phyloP scores from a whole-genome alignment of 305 asterid genomes.

The Plantago rigida region DNA sequence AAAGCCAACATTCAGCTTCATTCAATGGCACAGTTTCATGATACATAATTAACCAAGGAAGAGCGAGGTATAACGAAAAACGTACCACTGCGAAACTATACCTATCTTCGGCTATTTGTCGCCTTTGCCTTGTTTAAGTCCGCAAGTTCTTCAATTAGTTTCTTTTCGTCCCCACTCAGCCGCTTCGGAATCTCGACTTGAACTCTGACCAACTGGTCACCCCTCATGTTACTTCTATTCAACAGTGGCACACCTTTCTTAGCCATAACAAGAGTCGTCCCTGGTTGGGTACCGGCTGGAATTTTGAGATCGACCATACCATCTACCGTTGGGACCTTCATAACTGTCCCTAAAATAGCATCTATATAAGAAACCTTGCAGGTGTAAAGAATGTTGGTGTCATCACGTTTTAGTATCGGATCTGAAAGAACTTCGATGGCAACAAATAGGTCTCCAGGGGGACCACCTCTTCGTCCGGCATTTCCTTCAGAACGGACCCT shows the following conservation, averaged over 20 bases:
- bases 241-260: conserved; percentile 73
- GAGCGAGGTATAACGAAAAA: background rate
- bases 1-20: conserved; percentile 10
- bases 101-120: conserved; percentile 46
- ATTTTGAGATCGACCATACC: conserved; percentile 79
- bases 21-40: conserved; percentile 1
- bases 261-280: conserved; percentile 88
- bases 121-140: conserved; percentile 62
- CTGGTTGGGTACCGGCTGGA: conserved; percentile 88
- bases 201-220: conserved; percentile 87
- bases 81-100: background rate
- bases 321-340: conserved; percentile 84
- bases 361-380: conserved; percentile 76
- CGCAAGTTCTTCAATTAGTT: conserved; percentile 87
- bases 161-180: conserved; percentile 68
- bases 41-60: background rate
- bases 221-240: conserved; percentile 67
- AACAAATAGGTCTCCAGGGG: conserved; percentile 81
- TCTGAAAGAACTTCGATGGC: conserved; percentile 62
- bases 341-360: conserved; percentile 74
- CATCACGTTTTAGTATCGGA: conserved; percentile 68
- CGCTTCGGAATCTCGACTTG: conserved; percentile 95
- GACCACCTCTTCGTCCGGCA: conserved; percentile 81
- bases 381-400: conserved; percentile 67
- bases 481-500: conserved; percentile 87